Evolutionary conservation across 306 rosid genomes (phyloP), one percentile per base, ranked within the genome.

Genomic region (Trichosanthes truncata): DNA sequence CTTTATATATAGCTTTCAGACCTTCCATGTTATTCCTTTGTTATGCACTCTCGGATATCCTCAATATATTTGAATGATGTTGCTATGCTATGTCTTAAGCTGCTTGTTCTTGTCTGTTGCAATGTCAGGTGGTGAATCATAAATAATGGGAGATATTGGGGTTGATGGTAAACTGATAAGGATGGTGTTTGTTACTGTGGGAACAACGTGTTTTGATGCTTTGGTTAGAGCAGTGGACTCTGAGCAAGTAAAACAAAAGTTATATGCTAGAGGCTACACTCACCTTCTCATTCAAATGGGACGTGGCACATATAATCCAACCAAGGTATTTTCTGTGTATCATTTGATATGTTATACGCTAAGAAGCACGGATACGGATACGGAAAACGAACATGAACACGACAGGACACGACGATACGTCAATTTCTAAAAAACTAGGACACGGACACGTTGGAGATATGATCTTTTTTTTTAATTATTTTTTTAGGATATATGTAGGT

Each of bases 131-230:
- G 40, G 48, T 68, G 53, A 45, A 26, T 43, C 23, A 46, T 72
- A 23, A 25, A 26, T 40, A 83, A 86, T 87, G 90, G 93, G 82
- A 67, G 92, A 85, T 36, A 6, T 48, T 4, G 87, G 48, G 36
- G 80, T 78, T 36, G 25, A 35, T 55, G 74, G 66, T 20, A 80
- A 83, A 71, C 38, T 46, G 15, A 72, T 35, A 17, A 72, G 80
- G 76, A 85, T 81, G 20, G 95, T 91, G 69, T 92, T 94, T 35
- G 93, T 92, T 7, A 92, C 97, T 0, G 95, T 94, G 17, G 98
- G 98, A 81, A 92, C 98, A 0, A 91, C 98, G 38, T 48, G 80
- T 84, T 94, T 94, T 66, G 98, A 94, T 65, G 85, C 97, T 79
- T 91, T 92, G 4, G 97, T 92, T 66, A 87, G 77, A 84, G 87